These are phyloP conservation scores for Trametes hirsuta DNA, from an alignment of 1,284 basidiomycete genomes.

Conservation along the genomic window DNA sequence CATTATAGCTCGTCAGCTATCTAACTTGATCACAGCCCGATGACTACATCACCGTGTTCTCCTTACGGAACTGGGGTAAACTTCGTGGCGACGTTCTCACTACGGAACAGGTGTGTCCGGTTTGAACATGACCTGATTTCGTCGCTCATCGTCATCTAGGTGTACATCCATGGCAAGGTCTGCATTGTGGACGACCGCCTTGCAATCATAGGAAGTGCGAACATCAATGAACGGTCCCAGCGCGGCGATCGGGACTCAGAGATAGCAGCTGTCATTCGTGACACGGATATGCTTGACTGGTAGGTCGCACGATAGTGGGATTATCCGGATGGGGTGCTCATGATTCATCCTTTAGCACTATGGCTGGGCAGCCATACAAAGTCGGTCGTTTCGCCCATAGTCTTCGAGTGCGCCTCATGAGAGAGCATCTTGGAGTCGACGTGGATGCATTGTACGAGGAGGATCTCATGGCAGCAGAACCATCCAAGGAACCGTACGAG, in stretches of 20 bases:
- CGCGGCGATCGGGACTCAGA: constrained; percentile 97
- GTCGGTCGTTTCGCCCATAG: constrained; percentile 98
- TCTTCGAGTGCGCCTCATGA: constrained; percentile 92
- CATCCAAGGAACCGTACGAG: constrained; percentile 54
- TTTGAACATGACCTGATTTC: background rate
- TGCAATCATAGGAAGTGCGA: constrained; percentile 98
- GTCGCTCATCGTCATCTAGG: constrained; percentile 42
- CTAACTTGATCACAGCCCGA: constrained; percentile 59
- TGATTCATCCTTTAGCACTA: constrained; percentile 56
- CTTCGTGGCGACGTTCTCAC: constrained; percentile 84
- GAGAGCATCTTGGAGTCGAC: constrained; percentile 94
- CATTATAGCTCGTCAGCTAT: background rate
- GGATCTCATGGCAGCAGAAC: constrained; percentile 63
- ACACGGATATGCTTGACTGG: constrained; percentile 97
- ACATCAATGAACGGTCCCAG: constrained; percentile 97
- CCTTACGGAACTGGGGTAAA: constrained; percentile 93
- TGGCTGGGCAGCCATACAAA: constrained; percentile 95
- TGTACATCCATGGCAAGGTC: constrained; percentile 90
- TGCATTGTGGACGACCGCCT: constrained; percentile 97
- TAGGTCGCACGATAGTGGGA: constrained; percentile 36
- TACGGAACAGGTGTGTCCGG: constrained; percentile 75
- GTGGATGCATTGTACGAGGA: constrained; percentile 90
- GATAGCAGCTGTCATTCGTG: constrained; percentile 88
- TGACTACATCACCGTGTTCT: constrained; percentile 93
- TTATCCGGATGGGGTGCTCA: constrained; percentile 10